Conservation (phyloP, 495 filamentous ascomycete species). For the Astrocystis sublimbata region DNA sequence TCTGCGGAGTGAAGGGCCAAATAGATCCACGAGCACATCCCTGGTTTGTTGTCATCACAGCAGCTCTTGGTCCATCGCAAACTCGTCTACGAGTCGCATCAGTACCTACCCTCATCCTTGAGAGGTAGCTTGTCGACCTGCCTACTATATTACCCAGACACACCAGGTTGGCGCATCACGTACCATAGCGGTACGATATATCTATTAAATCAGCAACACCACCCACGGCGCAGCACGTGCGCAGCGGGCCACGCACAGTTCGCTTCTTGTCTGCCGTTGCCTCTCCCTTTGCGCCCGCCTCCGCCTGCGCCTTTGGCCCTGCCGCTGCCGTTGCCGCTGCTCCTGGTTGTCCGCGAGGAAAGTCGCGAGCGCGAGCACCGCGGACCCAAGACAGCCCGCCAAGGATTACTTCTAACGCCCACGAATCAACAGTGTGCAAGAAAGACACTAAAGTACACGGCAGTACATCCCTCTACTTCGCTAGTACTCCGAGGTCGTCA, state of each 20-base stretch:
- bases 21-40: too few relatives aligned
- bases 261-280: not conserved
- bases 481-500: not conserved
- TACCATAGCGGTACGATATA: not conserved
- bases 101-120: not conserved
- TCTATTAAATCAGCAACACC: too few relatives aligned
- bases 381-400: constrained; percentile 12
- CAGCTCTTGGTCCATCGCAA: not conserved
- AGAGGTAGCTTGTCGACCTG: too few relatives aligned
- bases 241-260: not conserved
- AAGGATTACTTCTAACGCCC: not conserved
- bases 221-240: not conserved
- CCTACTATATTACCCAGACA: too few relatives aligned
- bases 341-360: not conserved
- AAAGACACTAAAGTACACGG: too few relatives aligned
- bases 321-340: not conserved
- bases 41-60: constrained; percentile 2
- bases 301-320: not conserved
- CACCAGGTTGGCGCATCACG: not conserved
- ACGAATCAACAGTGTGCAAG: constrained; percentile 16
- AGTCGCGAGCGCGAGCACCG: constrained; percentile 4
- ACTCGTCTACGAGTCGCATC: not conserved
- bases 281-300: not conserved
- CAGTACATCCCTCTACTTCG: too few relatives aligned
- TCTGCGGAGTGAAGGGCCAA: too few relatives aligned